Evolutionary conservation across 2,329 filamentous ascomycete species (phyloP).

Genomic region (Beauveria bassiana): DNA sequence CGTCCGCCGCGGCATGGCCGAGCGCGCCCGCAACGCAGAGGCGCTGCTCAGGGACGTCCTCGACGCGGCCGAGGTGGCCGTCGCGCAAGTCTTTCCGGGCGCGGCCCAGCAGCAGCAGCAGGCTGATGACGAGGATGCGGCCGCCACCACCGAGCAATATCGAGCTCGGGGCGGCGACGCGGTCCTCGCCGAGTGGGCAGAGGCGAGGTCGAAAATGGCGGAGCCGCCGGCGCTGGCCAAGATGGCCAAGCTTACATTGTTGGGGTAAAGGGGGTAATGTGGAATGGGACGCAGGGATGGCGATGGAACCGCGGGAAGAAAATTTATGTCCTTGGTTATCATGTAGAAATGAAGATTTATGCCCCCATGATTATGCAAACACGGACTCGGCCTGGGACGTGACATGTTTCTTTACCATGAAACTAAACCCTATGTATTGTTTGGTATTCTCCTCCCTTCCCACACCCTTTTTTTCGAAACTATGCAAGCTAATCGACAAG

Average conservation of each 20-base stretch:
- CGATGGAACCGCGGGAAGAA: no score
- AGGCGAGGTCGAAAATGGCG: constrained; percentile 36
- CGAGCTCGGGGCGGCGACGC: constrained; percentile 41
- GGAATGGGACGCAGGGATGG: no score
- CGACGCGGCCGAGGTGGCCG: constrained; percentile 56
- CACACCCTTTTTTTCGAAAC: no score
- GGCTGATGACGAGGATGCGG: constrained; percentile 16
- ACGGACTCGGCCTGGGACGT: not conserved
- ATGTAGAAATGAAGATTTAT: not conserved
- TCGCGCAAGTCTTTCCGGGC: constrained; percentile 60
- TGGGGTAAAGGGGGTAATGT: constrained; percentile 31
- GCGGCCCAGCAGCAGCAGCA: constrained; percentile 15
- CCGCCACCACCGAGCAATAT: constrained; percentile 16
- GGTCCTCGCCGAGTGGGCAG: constrained; percentile 43
- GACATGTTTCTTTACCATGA: no score
- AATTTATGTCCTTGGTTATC: not conserved
- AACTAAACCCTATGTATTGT: no score
- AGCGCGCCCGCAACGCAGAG: constrained; percentile 74
- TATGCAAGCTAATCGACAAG: no score
- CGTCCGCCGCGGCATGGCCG: constrained; percentile 74
- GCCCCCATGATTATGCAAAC: not conserved
- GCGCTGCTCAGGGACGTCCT: constrained; percentile 66
- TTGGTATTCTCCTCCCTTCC: no score
- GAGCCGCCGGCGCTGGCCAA: constrained; percentile 41
- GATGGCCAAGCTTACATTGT: constrained; percentile 41